phyloP scores from a whole-genome alignment of 2,329 filamentous ascomycete genomes.

The Colletotrichum sidae region DNA sequence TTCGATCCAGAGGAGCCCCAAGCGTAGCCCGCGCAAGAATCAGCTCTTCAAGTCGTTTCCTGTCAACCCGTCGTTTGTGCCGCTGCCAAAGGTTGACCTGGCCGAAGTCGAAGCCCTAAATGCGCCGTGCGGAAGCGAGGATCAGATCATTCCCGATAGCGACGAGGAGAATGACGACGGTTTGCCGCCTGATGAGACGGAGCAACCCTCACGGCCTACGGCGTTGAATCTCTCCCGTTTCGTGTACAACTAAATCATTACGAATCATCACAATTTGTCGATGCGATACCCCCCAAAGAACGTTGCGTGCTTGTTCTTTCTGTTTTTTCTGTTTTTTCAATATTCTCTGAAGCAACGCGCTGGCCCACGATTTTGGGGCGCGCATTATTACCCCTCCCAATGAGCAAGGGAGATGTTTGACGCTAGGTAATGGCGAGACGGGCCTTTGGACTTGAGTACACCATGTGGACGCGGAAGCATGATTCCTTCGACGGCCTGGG shows the following conservation, averaged over 20 bases:
- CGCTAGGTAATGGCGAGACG: constrained; percentile 12
- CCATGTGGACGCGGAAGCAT: constrained; percentile 16
- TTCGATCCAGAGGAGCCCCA: constrained; percentile 35
- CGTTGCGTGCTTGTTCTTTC: constrained; percentile 26
- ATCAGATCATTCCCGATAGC: constrained; percentile 66
- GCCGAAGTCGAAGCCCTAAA: constrained; percentile 66
- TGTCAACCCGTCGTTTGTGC: constrained; percentile 66
- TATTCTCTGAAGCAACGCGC: background rate
- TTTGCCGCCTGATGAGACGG: constrained; percentile 38
- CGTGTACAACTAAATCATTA: constrained; percentile 48
- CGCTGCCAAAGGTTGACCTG: constrained; percentile 65
- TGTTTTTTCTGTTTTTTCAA: constrained; percentile 17
- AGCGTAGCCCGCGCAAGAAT: constrained; percentile 41
- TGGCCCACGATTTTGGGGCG: background rate
- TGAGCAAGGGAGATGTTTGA: background rate
- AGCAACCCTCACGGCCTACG: constrained; percentile 44
- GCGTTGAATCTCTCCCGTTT: constrained; percentile 62
- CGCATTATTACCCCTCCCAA: constrained; percentile 2
- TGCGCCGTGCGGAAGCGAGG: constrained; percentile 63
- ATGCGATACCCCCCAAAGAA: constrained; percentile 20
- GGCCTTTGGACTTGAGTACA: constrained; percentile 17
- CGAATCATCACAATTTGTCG: constrained; percentile 11
- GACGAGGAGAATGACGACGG: constrained; percentile 59
- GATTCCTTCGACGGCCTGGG: no score
- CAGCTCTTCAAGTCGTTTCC: constrained; percentile 47